Conservation (phyloP, 345 rosid species). For the Odontarrhena argentea region DNA sequence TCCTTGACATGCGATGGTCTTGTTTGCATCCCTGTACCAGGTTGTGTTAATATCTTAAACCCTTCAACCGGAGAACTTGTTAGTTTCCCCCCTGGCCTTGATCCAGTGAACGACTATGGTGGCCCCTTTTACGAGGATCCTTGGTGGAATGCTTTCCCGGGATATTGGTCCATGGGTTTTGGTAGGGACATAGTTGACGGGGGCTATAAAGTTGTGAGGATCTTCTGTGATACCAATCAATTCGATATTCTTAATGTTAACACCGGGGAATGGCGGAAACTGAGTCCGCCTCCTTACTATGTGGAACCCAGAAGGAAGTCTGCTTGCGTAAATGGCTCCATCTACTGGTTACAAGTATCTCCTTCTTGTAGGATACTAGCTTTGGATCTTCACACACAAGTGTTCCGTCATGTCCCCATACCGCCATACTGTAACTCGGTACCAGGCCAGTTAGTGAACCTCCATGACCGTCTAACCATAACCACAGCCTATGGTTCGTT, state of each 20-base stretch:
- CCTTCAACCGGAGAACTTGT: slow-evolving; percentile 5
- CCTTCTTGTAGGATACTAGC: background rate
- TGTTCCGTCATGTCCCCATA: slow-evolving; percentile 10
- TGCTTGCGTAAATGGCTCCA: background rate
- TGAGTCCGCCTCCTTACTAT: background rate
- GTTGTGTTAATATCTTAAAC: slow-evolving; percentile 11
- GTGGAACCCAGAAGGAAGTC: slow-evolving; percentile 1
- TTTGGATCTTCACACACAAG: slow-evolving; percentile 15
- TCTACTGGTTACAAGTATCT: background rate
- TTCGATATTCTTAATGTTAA: slow-evolving; percentile 15
- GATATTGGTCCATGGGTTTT: slow-evolving; percentile 4
- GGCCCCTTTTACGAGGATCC: too few species aligned
- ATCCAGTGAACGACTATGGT: background rate
- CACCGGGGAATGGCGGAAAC: slow-evolving; percentile 21
- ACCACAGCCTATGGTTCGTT: background rate
- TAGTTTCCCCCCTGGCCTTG: background rate
- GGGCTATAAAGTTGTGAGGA: slow-evolving; percentile 20
- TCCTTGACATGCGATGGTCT: slow-evolving; percentile 16
- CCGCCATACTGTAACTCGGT: background rate
- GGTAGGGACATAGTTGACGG: slow-evolving; percentile 7
- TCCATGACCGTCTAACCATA: slow-evolving; percentile 15
- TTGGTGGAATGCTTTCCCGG: background rate
- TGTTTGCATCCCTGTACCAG: slow-evolving; percentile 20
- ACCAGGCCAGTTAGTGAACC: background rate
- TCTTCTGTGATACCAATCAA: background rate